phyloP scores from a whole-genome alignment of 2,329 filamentous ascomycete genomes.

The Talaromyces sp. region DNA sequence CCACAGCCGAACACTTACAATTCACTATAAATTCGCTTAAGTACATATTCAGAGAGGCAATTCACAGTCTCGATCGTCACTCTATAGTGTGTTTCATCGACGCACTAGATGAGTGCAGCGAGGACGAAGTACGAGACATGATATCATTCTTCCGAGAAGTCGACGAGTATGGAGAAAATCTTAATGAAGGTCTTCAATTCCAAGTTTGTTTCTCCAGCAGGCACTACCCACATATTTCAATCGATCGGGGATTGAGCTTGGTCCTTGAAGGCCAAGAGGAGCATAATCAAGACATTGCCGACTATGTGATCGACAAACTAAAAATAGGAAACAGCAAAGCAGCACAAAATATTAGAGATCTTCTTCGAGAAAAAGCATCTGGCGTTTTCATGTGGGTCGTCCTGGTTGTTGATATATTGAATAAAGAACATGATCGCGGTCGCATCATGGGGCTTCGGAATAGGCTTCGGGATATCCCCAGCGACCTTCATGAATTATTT shows the following conservation, averaged over 20 bases:
- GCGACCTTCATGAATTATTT: constrained; percentile 20
- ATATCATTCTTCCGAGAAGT: constrained; percentile 36
- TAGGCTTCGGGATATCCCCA: constrained; percentile 36
- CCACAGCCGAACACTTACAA: too few relatives aligned
- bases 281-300: constrained; percentile 32
- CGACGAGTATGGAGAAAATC: constrained; percentile 17
- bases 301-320: neutral
- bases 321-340: neutral
- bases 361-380: constrained; percentile 39
- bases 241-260: constrained; percentile 31
- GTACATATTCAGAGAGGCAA: constrained; percentile 7
- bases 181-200: constrained; percentile 21
- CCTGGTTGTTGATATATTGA: constrained; percentile 46
- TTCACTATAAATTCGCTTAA: neutral
- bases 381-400: constrained; percentile 50
- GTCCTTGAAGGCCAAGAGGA: constrained; percentile 40
- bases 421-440: constrained; percentile 37
- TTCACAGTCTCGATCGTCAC: constrained; percentile 18
- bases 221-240: constrained; percentile 43
- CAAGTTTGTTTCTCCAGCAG: constrained; percentile 43
- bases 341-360: constrained; percentile 1
- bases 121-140: constrained; percentile 38
- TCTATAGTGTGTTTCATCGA: constrained; percentile 40
- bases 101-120: constrained; percentile 48
- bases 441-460: constrained; percentile 22